These are phyloP conservation scores for Asclepias syriaca DNA, from an alignment of 257 asterid genomes.

Conservation along the genomic window DNA sequence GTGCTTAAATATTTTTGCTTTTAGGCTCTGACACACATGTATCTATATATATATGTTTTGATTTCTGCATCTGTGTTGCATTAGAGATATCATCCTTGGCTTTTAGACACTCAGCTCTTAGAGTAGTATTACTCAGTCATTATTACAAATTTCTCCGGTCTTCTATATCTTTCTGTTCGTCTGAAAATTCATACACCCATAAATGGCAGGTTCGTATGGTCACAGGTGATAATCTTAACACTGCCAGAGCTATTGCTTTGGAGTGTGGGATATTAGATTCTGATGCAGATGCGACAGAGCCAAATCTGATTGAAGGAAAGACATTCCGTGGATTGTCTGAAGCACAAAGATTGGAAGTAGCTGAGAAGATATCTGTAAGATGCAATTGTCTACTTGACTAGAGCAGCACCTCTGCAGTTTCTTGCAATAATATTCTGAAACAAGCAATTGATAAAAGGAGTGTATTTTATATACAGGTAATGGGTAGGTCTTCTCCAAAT, in stretches of 20 bases:
- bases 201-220: slow-evolving; percentile 88
- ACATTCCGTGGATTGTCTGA: slow-evolving; percentile 59
- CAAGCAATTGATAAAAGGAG: not conserved
- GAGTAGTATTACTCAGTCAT: not conserved
- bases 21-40: not conserved
- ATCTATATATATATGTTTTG: not conserved
- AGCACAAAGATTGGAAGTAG: slow-evolving; percentile 56
- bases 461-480: slow-evolving; percentile 43
- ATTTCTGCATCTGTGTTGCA: not conserved
- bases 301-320: slow-evolving; percentile 89
- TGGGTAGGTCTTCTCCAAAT: slow-evolving; percentile 98
- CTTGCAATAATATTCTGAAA: not conserved
- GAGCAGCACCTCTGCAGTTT: not conserved
- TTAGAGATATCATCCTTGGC: not conserved
- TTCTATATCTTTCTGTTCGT: not conserved
- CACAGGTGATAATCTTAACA: slow-evolving; percentile 89
- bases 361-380: slow-evolving; percentile 83
- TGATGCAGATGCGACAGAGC: slow-evolving; percentile 71
- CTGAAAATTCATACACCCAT: not conserved
- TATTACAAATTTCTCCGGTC: not conserved
- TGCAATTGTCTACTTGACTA: slow-evolving; percentile 8
- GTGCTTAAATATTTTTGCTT: not conserved
- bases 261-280: slow-evolving; percentile 87
- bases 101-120: not conserved
- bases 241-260: slow-evolving; percentile 90